Conservation (phyloP, 1,284 basidiomycete species). For the Leccinum angustisporum region DNA sequence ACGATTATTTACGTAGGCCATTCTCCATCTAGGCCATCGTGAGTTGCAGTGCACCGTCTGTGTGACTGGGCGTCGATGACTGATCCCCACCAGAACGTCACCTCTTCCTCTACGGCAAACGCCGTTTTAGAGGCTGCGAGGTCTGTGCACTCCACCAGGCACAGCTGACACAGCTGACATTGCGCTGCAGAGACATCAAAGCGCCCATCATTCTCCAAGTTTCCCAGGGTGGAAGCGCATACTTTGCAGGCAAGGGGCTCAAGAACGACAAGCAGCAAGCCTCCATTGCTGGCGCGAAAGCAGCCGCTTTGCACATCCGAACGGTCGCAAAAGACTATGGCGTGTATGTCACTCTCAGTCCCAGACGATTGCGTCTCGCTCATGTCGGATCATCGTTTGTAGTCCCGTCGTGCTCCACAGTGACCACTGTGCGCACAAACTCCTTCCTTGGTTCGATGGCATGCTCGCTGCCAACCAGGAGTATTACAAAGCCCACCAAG, state of each 20-base stretch:
- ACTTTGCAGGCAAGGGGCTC: constrained; percentile 96
- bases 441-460: constrained; percentile 99
- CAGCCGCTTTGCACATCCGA: constrained; percentile 93
- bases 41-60: constrained; percentile 32
- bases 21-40: constrained; percentile 53
- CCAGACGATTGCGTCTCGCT: background rate
- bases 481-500: constrained; percentile 88
- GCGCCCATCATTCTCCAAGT: constrained; percentile 97
- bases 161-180: constrained; percentile 9
- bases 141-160: constrained; percentile 28
- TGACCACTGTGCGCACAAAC: constrained; percentile 98
- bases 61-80: constrained; percentile 4
- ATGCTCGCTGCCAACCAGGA: constrained; percentile 98
- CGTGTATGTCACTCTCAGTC: constrained; percentile 58
- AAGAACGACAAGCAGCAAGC: constrained; percentile 95
- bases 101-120: constrained; percentile 76
- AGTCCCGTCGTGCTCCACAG: constrained; percentile 98
- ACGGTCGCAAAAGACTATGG: constrained; percentile 87
- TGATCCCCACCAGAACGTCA: constrained; percentile 51
- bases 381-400: constrained; percentile 5
- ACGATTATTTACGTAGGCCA: background rate
- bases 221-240: constrained; percentile 95
- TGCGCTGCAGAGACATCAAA: constrained; percentile 71
- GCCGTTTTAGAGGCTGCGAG: constrained; percentile 77
- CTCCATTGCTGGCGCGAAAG: constrained; percentile 90